A percentile compares a stretch with the other conserved stretches of the same genome.
These are phyloP conservation scores for Acanthamoeba sp. DNA, from an alignment of 208 protist genomes.

Conservation along the genomic window DNA sequence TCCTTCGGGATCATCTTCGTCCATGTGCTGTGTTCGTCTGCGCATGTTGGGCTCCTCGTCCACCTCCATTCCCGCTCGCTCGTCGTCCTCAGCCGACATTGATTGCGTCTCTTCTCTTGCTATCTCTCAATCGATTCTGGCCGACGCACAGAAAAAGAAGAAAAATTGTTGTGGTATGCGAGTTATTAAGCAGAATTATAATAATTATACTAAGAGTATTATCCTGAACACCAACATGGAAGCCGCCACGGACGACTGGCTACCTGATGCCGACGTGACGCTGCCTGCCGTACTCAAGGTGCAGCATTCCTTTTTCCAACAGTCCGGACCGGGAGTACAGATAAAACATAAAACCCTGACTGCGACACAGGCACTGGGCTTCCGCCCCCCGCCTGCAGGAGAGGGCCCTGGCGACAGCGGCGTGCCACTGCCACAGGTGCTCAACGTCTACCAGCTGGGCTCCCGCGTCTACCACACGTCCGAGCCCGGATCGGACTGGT, in stretches of 20 bases:
- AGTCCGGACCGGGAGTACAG: no score
- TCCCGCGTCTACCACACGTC: constrained; percentile 49
- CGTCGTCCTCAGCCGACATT: constrained; percentile 14
- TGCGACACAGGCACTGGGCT: not conserved
- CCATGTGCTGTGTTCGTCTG: not conserved
- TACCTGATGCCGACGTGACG: not conserved
- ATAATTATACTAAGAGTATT: no score
- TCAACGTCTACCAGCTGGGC: constrained; percentile 71
- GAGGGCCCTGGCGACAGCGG: not conserved
- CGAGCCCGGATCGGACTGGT: constrained; percentile 55
- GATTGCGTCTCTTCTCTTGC: not conserved
- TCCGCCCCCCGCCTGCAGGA: not conserved
- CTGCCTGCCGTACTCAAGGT: not conserved
- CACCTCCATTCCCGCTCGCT: constrained; percentile 14
- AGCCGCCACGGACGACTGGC: not conserved
- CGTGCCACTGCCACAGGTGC: not conserved
- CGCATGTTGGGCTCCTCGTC: constrained; percentile 18
- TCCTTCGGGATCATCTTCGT: not conserved
- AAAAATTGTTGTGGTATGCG: not conserved
- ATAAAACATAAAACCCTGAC: not conserved
- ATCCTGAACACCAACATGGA: not conserved
- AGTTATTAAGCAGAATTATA: no score
- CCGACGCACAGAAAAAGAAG: not conserved
- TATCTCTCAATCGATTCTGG: not conserved
- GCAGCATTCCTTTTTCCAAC: no score